Conservation (phyloP, 345 rosid genomes). For the Syzygium aqueum region DNA sequence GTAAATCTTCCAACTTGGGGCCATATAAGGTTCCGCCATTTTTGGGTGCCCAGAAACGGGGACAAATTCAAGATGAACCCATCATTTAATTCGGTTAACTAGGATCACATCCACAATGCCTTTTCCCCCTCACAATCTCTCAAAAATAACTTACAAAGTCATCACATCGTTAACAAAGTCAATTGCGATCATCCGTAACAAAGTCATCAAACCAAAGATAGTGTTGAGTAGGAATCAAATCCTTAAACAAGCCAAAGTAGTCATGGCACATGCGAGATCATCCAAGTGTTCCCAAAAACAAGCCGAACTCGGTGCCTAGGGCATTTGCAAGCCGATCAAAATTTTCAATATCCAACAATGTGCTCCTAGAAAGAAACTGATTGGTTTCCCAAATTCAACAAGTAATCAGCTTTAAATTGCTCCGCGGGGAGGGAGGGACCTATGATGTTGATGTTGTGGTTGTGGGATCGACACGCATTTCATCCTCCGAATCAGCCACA, state of each 20-base stretch:
- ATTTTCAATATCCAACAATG: too few species aligned
- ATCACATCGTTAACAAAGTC: not conserved
- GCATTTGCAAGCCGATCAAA: too few species aligned
- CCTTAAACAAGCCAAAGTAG: not conserved
- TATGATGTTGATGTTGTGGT: not conserved
- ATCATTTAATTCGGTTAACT: not conserved
- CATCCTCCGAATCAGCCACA: rapidly evolving
- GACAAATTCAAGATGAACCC: not conserved
- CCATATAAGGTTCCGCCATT: not conserved
- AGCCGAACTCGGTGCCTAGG: too few species aligned
- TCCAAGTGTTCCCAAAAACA: not conserved
- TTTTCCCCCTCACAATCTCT: not conserved
- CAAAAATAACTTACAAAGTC: not conserved
- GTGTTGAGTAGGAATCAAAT: not conserved
- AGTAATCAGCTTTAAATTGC: not conserved
- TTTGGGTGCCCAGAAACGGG: not conserved
- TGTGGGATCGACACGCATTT: not conserved
- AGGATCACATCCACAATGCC: not conserved
- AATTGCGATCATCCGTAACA: not conserved
- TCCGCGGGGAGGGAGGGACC: rapidly evolving
- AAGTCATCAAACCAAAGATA: not conserved
- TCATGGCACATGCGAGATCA: too few species aligned
- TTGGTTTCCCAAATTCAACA: not conserved
- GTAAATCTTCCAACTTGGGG: not conserved
- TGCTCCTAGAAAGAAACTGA: too few species aligned